A percentile compares a stretch with the other conserved stretches of the same genome.
These are phyloP conservation scores for Trametopsis cervina DNA, from an alignment of 768 basidiomycete species.

Conservation along the genomic window DNA sequence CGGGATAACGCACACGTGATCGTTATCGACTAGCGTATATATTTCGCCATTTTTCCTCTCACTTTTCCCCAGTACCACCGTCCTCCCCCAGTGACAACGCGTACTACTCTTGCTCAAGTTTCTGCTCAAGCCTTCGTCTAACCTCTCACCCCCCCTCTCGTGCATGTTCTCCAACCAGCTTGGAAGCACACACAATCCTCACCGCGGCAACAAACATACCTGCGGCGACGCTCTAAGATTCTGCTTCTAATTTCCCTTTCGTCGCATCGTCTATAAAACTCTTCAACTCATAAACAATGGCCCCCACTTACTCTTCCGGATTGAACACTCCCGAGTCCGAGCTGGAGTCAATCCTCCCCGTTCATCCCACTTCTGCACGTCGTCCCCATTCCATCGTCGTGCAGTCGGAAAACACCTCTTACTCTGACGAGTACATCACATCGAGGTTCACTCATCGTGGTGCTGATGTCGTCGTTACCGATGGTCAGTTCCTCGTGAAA, in stretches of 20 bases:
- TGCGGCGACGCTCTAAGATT: constrained; percentile 56
- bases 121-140: constrained; percentile 3
- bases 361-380: constrained; percentile 84
- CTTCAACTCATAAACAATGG: constrained; percentile 35
- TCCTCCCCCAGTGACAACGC: neutral
- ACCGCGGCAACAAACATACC: constrained; percentile 84
- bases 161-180: constrained; percentile 98
- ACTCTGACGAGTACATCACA: constrained; percentile 78
- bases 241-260: constrained; percentile 26
- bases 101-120: neutral
- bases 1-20: no score
- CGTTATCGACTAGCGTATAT: neutral
- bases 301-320: constrained; percentile 52
- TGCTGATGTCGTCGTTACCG: constrained; percentile 57
- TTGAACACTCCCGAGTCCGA: constrained; percentile 67
- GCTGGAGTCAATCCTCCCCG: constrained; percentile 58
- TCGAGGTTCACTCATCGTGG: constrained; percentile 79
- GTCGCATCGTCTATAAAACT: constrained; percentile 21
- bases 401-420: constrained; percentile 73
- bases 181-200: constrained; percentile 80
- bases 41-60: neutral
- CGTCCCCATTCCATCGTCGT: constrained; percentile 72
- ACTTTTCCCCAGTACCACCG: neutral
- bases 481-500: constrained; percentile 72
- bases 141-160: constrained; percentile 12